Evolutionary conservation across 345 rosid species (phyloP), one percentile per base, ranked within the genome.

Genomic region (Nephelium lappaceum): DNA sequence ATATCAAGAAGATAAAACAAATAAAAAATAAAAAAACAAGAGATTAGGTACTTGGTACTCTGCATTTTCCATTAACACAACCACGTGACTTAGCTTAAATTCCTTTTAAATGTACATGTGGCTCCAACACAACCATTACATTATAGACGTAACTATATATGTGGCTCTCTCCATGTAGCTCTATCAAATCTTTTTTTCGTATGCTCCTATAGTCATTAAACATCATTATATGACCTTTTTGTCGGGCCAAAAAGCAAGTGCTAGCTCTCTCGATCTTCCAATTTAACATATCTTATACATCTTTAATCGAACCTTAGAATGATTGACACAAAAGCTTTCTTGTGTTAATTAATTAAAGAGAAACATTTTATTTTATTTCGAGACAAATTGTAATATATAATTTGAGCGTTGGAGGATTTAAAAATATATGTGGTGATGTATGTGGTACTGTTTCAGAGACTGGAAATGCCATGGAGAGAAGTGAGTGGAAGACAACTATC

Each of bases 21-120:
- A 0, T 27, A 27, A 27, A 27, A 27, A 73, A 31, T 14, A 53
- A 55, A 3, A 6, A 66, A 31, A n/a, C 11, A 72, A 24, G 75
- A 66, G 63, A 71, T 43, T 66, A 27, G 55, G 49, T 66, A n/a
- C 38, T 61, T 23, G 60, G 75, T 36, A 51, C 14, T 69, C 65
- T 65, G 18, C 25, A 72, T 36, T 7, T 66, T 25, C 25, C 12
- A 78, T 31, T 45, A 64, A 63, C 77, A 11, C 16, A 78, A 45
- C 58, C 79, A 80, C 66, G 75, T 78, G 83, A 80, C 21, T 18
- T 57, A 5, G 24, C 12, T 66, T n/a, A 31, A n/a, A 24, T 21
- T 62, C 47, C 31, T 61, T 42, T 0, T 62, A 14, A 27, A 25
- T 47, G 58, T 11, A 8, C 47, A 64, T 66, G 71, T 75, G 78